Conservation (phyloP, 2,329 filamentous ascomycete genomes). For the Pseudocercospora pini-densiflorae region DNA sequence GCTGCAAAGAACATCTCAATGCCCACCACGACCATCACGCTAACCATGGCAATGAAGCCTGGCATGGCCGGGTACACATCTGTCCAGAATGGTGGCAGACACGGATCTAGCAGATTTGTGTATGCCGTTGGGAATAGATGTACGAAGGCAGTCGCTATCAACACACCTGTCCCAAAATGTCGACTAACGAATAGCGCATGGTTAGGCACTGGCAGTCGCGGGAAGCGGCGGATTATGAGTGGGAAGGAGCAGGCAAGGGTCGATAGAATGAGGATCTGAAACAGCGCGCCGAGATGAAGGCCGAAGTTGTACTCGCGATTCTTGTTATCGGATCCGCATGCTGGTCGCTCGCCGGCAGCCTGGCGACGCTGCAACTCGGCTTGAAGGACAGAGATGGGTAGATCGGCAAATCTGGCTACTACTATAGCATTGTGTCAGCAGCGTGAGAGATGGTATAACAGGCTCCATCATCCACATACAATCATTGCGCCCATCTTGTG, state of each 20-base stretch:
- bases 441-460: background rate
- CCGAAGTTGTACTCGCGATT: constrained; percentile 59
- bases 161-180: constrained; percentile 62
- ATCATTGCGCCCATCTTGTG: constrained; percentile 20
- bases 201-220: constrained; percentile 62
- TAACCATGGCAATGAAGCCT: constrained; percentile 79
- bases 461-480: constrained; percentile 12
- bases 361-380: constrained; percentile 57
- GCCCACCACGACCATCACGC: constrained; percentile 79
- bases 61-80: constrained; percentile 78
- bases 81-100: constrained; percentile 79
- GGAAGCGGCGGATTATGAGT: constrained; percentile 63
- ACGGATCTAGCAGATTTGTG: constrained; percentile 63
- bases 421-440: constrained; percentile 25
- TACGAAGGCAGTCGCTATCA: constrained; percentile 63
- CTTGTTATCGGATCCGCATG: constrained; percentile 56
- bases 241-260: constrained; percentile 66
- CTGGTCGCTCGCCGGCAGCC: constrained; percentile 49
- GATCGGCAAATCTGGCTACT: constrained; percentile 40
- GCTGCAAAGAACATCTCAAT: constrained; percentile 90
- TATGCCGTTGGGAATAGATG: constrained; percentile 68
- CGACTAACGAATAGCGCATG: constrained; percentile 63
- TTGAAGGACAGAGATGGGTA: constrained; percentile 51
- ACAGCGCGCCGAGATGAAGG: constrained; percentile 61
- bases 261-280: constrained; percentile 61